Conservation (phyloP, 164 flowering plant genomes). For the Magnolia kwangsiensis region DNA sequence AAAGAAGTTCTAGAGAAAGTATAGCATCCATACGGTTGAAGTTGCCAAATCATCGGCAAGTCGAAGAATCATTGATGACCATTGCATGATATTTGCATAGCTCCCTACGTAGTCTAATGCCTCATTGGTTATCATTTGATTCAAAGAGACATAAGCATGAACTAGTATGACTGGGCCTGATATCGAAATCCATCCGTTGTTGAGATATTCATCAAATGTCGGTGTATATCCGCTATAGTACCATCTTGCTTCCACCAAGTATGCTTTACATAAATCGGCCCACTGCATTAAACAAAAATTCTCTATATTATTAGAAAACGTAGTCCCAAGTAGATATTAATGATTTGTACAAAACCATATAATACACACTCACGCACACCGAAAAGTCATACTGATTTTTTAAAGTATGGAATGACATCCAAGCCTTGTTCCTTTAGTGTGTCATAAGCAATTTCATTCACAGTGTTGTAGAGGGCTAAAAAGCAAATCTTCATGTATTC, state of each 20-base stretch:
- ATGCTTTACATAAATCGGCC: conserved; percentile 15
- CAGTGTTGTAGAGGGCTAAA: conserved; percentile 37
- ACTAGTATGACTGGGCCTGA: conserved; percentile 14
- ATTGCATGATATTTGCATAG: conserved; percentile 5
- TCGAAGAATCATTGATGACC: conserved; percentile 17
- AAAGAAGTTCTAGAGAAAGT: too few relatives aligned
- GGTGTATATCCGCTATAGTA: conserved; percentile 17
- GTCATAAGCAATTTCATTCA: conserved; percentile 28
- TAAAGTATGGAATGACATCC: conserved; percentile 13
- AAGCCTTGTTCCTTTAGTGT: not conserved
- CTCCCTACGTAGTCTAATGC: conserved; percentile 9
- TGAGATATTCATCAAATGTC: conserved; percentile 10
- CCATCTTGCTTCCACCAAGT: conserved; percentile 19
- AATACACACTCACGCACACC: not conserved
- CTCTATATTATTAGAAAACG: not conserved
- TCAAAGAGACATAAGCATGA: conserved; percentile 10
- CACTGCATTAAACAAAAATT: conserved; percentile 6
- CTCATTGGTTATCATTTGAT: conserved; percentile 10
- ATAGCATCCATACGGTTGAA: conserved; percentile 12
- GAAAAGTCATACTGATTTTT: conserved; percentile 19
- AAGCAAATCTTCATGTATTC: conserved; percentile 40
- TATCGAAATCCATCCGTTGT: conserved; percentile 16
- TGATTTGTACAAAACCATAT: not conserved
- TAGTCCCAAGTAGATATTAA: too few relatives aligned
- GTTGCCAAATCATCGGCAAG: conserved; percentile 29